These are phyloP conservation scores for Aplosporella prunicola DNA, from an alignment of 2,329 filamentous ascomycete genomes.

Conservation along the genomic window DNA sequence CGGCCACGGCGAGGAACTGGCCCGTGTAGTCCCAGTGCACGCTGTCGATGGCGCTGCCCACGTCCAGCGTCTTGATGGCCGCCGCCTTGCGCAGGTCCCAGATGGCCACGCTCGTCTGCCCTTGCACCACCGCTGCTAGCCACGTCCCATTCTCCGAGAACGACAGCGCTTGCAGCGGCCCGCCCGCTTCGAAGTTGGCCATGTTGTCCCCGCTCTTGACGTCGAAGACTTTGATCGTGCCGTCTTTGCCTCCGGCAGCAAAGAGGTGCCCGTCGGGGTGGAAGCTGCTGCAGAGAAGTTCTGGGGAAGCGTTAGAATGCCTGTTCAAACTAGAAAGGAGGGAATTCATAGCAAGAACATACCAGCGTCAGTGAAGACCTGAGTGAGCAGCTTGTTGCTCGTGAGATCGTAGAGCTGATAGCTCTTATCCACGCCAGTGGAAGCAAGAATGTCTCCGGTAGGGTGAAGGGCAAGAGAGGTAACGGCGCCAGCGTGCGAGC, in stretches of 20 bases:
- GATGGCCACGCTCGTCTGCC: slow-evolving; percentile 68
- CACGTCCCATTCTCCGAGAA: slow-evolving; percentile 98
- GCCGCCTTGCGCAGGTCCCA: slow-evolving; percentile 87
- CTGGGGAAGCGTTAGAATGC: slow-evolving; percentile 36
- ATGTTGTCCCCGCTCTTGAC: slow-evolving; percentile 69
- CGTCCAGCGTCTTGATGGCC: slow-evolving; percentile 75
- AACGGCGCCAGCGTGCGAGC: slow-evolving; percentile 73
- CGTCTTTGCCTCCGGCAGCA: slow-evolving; percentile 69
- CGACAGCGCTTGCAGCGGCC: slow-evolving; percentile 62
- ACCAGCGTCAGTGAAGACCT: slow-evolving; percentile 74
- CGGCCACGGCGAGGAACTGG: slow-evolving; percentile 79
- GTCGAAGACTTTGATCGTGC: slow-evolving; percentile 82
- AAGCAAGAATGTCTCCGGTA: slow-evolving; percentile 71
- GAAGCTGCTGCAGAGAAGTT: slow-evolving; percentile 70
- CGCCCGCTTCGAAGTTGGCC: slow-evolving; percentile 57
- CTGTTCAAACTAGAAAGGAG: background rate
- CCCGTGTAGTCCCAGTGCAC: slow-evolving; percentile 91
- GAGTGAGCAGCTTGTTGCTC: slow-evolving; percentile 58
- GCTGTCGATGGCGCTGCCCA: slow-evolving; percentile 65
- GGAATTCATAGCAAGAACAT: slow-evolving; percentile 32
- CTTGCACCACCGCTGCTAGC: slow-evolving; percentile 75
- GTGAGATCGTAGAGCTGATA: slow-evolving; percentile 80
- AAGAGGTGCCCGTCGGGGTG: slow-evolving; percentile 96
- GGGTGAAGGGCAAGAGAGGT: slow-evolving; percentile 75
- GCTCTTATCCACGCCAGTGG: slow-evolving; percentile 84